Base-by-base conservation (phyloP, 2,329 filamentous ascomycete genomes). In the Colletotrichum graminicola region DNA sequence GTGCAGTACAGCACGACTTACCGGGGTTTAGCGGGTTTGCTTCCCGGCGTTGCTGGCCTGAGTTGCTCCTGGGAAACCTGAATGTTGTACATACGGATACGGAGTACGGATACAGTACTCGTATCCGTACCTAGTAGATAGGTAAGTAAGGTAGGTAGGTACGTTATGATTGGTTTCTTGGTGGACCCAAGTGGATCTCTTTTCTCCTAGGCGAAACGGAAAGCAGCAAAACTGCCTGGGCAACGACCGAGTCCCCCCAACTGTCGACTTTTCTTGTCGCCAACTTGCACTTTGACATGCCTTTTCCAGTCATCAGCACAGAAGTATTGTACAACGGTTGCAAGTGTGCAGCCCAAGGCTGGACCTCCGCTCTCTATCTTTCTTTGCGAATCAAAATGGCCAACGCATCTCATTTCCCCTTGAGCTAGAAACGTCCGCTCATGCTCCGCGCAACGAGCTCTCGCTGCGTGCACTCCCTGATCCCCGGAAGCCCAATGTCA, bases 241-340 rank as follows among this genome's bases (percentile, higher is more conserved):
- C 49, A 52, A 55, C 36, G 41, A 55, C 39, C 45, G 54, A 43
- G 36, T 52, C 18, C 5, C 18, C 5, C 47, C 47, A 16, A 8
- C 61, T 11, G 18, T 43, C 14, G 5, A 41, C 16, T 45, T n/a
- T 45, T 45, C 43, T 45, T 63, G 49, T 54, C 49, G 49, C 61
- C 61, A 63, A 63, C 61, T 63, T 63, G 49, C 61, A 55, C 61
- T 43, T 63, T 32, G 12, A 43, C 61, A 63, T 41, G n/a, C 3
- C 60, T 29, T 52, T 36, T 39, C 12, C 36, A 41, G 26, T 11
- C 34, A 43, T 52, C 36, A 34, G 61, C 49, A 54, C 47, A 52
- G 23, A 43, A 54, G 16, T 4, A 29, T 29, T 4, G 29, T n/a
- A 21, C 34, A 21, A n/a, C 10, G 23, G 34, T 34, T 60, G 21